A percentile compares a stretch with the other conserved stretches of the same genome.
Evolutionary conservation across 2,329 filamentous ascomycete genomes (phyloP).

Genomic region (Colletotrichum kahawae): DNA sequence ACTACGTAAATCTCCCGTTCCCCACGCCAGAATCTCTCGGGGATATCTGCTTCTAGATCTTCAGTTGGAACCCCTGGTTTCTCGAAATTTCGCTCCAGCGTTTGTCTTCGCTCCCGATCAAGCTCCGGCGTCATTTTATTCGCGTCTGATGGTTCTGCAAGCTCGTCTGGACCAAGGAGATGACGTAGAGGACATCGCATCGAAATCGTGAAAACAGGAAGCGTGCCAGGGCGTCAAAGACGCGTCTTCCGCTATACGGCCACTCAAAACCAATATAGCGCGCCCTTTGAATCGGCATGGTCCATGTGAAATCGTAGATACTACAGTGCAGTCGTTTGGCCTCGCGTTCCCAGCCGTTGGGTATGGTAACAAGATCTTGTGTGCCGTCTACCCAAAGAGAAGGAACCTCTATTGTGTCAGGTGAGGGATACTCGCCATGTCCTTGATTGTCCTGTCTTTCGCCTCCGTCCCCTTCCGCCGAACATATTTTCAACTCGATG

Average conservation of each 20-base stretch:
- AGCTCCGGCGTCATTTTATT: neutral
- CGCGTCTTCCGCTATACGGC: neutral
- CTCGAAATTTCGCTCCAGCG: neutral
- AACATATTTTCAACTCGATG: neutral
- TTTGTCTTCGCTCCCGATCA: neutral
- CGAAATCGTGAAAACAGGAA: neutral
- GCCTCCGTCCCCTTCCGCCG: rapidly evolving
- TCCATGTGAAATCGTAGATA: neutral
- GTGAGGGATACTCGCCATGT: neutral
- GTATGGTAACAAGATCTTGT: neutral
- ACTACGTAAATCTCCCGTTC: neutral
- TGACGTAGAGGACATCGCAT: neutral
- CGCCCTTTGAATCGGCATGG: neutral
- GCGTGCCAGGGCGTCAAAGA: neutral
- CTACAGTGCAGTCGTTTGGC: neutral
- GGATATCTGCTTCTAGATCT: neutral
- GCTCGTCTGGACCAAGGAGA: neutral
- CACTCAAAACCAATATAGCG: neutral
- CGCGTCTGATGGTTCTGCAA: neutral
- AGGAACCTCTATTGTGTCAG: neutral
- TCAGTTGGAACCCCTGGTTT: neutral
- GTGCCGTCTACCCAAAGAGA: neutral
- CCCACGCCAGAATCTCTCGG: neutral
- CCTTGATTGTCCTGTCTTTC: no score
- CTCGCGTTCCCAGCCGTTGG: neutral